Percentiles rank a stretch among this genome's conserved stretches.
Conservation (phyloP, 2,329 filamentous ascomycete genomes). For the Lachnellula hyalina region DNA sequence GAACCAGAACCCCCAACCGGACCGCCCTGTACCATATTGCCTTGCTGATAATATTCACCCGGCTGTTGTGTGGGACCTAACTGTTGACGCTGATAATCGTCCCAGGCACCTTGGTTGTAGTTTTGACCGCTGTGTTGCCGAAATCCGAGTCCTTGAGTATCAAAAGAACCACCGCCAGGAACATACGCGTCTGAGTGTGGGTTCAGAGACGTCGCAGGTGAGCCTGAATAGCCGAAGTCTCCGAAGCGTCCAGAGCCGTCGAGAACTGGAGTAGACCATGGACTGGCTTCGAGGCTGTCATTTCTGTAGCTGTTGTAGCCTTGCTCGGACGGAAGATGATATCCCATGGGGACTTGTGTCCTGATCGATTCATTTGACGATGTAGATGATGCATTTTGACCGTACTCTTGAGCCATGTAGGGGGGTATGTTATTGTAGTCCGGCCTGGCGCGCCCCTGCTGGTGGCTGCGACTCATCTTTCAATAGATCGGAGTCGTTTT, state of each 20-base stretch:
- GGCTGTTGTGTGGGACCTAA: not conserved
- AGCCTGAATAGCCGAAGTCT: not conserved
- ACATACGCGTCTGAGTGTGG: slow-evolving; percentile 4
- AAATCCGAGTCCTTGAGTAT: not conserved
- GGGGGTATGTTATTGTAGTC: not conserved
- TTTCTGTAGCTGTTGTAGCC: not conserved
- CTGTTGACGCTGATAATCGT: not conserved
- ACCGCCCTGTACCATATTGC: not conserved
- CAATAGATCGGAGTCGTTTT: too few relatives aligned
- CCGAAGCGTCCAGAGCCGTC: not conserved
- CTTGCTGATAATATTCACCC: not conserved
- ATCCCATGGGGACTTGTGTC: slow-evolving; percentile 23
- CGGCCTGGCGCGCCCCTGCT: too few relatives aligned
- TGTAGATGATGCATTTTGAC: slow-evolving; percentile 9
- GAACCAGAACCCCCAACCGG: not conserved
- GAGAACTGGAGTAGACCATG: slow-evolving; percentile 8
- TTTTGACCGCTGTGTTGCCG: not conserved
- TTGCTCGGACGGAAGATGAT: slow-evolving; percentile 13
- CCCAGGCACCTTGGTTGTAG: not conserved
- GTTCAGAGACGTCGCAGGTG: slow-evolving; percentile 1
- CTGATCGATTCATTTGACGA: slow-evolving; percentile 21
- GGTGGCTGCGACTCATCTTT: too few relatives aligned
- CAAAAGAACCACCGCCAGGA: not conserved
- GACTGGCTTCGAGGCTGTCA: not conserved
- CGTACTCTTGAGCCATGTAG: not conserved